phyloP scores from a whole-genome alignment of 2,329 filamentous ascomycete genomes.

The Nothomitra cinnamomea region DNA sequence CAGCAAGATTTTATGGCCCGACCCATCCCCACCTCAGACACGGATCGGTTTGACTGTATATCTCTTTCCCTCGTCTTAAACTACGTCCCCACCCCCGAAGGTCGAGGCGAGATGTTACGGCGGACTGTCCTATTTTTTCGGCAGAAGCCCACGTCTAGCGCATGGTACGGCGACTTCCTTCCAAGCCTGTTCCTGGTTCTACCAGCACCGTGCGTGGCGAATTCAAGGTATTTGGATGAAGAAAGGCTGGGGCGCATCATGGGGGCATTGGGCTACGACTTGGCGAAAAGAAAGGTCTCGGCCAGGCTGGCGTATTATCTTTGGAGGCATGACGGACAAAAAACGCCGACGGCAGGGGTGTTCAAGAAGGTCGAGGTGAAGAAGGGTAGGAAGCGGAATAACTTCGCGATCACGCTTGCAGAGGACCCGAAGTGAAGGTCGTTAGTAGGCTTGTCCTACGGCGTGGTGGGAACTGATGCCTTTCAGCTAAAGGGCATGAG shows the following conservation, averaged over 20 bases:
- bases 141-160: constrained; percentile 9
- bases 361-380: constrained; percentile 64
- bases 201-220: constrained; percentile 71
- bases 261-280: constrained; percentile 53
- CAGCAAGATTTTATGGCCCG: constrained; percentile 92
- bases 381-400: constrained; percentile 63
- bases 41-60: constrained; percentile 69
- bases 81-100: constrained; percentile 64
- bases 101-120: constrained; percentile 70
- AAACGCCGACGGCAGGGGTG: constrained; percentile 12
- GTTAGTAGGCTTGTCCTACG: too few species aligned
- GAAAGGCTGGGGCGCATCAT: constrained; percentile 54
- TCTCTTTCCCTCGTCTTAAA: constrained; percentile 88
- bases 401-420: constrained; percentile 65
- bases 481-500: too few species aligned
- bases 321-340: constrained; percentile 39
- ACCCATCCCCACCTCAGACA: constrained; percentile 43
- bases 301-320: constrained; percentile 78
- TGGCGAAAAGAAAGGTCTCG: constrained; percentile 52
- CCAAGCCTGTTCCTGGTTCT: constrained; percentile 77
- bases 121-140: constrained; percentile 56
- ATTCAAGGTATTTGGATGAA: constrained; percentile 79
- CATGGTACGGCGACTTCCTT: constrained; percentile 23
- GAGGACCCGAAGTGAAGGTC: constrained; percentile 8
- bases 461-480: too few species aligned